Evolutionary conservation across 139 green algal species (phyloP), one percentile per base, ranked within the genome.

Genomic region (Tetradesmus lagerheimii): DNA sequence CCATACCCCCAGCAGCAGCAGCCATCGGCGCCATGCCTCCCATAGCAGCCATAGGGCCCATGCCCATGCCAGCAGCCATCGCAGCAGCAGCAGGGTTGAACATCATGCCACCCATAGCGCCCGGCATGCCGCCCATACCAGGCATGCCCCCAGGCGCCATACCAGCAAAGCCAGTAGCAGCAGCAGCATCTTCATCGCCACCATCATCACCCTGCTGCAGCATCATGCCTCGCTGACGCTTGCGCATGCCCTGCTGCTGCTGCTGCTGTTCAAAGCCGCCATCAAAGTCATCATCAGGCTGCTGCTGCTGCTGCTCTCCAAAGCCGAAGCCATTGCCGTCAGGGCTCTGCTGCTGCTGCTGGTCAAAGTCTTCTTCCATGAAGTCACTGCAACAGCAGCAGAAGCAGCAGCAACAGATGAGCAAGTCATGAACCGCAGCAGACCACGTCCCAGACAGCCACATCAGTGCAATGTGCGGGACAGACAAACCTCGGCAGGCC

Each of bases 71-170:
- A 9, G 57, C 57, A 71, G 57, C 57, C 57, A 71, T 71, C 20
- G 57, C 75, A 81, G 75, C 75, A 81, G 75, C 75, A 45, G 75
- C 75, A 81, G 57, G 57, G 57, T 71, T n/a, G 57, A 31, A 71
- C 57, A 71, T 71, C 57, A 71, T 71, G 57, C 57, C 57, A 31
- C 57, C 20, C 20, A 71, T 71, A 9, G 23, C 57, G 1, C 57
- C 53, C 20, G 53, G 45, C 45, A 57, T 57, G 45, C 45, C 45
- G 14, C 11, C 53, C 53, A 66, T 66, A 3, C 53, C 57, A n/a
- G 23, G 23, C 57, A 71, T 71, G 57, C 57, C 57, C 1, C 20
- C 47, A 62, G 47, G 5, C 18, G 47, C 47, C 47, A 62, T 62
- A 62, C 47, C 47, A 14, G 12, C 47, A 62, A 62, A 62, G 47